phyloP scores from a whole-genome alignment of 2,329 filamentous ascomycete species.

The Pseudogymnoascus sp. region DNA sequence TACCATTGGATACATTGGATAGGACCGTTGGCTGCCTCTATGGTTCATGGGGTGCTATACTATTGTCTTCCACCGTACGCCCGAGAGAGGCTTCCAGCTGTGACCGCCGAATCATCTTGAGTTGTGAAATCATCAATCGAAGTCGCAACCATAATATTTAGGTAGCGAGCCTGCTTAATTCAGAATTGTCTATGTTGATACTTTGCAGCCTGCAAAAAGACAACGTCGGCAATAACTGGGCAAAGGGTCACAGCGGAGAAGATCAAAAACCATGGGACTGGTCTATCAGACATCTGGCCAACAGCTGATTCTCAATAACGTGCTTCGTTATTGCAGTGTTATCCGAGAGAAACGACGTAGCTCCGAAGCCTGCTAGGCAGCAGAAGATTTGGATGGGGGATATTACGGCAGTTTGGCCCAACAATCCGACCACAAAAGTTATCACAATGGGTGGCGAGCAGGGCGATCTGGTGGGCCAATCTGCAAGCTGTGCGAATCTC shows the following conservation, averaged over 20 bases:
- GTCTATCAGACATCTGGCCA: constrained; percentile 20
- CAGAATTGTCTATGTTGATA: background rate
- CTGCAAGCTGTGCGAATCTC: background rate
- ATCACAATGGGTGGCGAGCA: constrained; percentile 15
- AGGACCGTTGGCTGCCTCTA: background rate
- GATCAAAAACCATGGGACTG: constrained; percentile 21
- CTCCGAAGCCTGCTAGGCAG: constrained; percentile 19
- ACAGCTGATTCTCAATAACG: constrained; percentile 19
- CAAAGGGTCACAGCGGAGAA: constrained; percentile 16
- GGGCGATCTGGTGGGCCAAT: background rate
- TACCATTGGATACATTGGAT: background rate
- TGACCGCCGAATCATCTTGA: background rate
- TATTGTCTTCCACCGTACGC: background rate
- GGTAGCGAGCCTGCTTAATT: background rate
- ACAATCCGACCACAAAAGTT: constrained; percentile 15
- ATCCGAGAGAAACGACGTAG: constrained; percentile 21
- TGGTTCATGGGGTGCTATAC: background rate
- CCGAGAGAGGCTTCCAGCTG: background rate
- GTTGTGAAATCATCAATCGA: background rate
- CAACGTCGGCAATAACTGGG: background rate
- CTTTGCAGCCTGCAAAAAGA: background rate
- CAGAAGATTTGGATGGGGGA: constrained; percentile 20
- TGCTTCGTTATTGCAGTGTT: constrained; percentile 23
- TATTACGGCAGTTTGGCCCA: constrained; percentile 21
- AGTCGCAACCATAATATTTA: background rate